Percentiles rank a stretch among this genome's conserved stretches.
phyloP scores from a whole-genome alignment of 2,329 filamentous ascomycete species.

The Diplodia intermedia region DNA sequence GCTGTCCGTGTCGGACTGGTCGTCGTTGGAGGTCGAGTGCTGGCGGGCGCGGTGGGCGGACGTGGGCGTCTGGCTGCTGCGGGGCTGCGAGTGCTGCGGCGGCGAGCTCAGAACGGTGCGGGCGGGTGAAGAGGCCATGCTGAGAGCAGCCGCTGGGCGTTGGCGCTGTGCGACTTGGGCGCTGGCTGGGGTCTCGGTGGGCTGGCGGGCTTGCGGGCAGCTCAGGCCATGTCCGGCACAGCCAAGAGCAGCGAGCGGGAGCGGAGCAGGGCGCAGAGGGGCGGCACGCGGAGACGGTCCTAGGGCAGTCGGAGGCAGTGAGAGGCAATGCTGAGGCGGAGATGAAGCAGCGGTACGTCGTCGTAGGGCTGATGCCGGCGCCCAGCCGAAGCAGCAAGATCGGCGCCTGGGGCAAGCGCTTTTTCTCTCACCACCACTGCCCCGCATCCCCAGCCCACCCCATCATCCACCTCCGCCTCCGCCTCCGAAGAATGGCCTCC shows the following conservation, averaged over 20 bases:
- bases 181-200: constrained; percentile 19
- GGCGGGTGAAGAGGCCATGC: constrained; percentile 31
- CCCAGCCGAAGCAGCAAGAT: background rate
- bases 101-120: constrained; percentile 26
- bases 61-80: constrained; percentile 24
- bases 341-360: constrained; percentile 21
- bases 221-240: constrained; percentile 31
- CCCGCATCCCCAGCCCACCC: constrained; percentile 36
- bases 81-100: constrained; percentile 10
- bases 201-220: background rate
- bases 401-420: background rate
- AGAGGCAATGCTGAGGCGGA: background rate
- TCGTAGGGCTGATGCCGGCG: constrained; percentile 31
- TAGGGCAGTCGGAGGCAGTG: constrained; percentile 1
- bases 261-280: background rate
- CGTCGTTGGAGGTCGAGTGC: constrained; percentile 32
- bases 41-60: background rate
- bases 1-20: constrained; percentile 39
- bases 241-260: background rate
- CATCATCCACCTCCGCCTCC: constrained; percentile 21
- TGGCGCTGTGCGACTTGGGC: constrained; percentile 27
- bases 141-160: constrained; percentile 14
- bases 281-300: background rate
- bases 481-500: constrained; percentile 36
- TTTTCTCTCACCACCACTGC: constrained; percentile 41